Evolutionary conservation across 306 rosid species (phyloP), one percentile per base, ranked within the genome.

Genomic region (Cucurbita moschata): DNA sequence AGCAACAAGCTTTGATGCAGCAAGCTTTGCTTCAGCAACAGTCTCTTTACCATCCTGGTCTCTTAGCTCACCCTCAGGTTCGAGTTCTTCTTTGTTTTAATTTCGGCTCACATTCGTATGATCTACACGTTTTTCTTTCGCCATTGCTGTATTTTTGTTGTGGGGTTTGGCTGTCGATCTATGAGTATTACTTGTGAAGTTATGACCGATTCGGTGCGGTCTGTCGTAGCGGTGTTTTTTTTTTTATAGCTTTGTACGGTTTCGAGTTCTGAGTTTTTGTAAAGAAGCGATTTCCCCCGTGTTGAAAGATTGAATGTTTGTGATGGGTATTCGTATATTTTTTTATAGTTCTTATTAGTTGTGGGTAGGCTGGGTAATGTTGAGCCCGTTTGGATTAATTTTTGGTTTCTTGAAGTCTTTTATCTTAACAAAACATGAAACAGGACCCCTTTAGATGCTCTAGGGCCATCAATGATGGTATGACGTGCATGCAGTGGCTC

Each of bases 11-110:
- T 85, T 81, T 94, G 92, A 90, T 94, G 96, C 98, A 94, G 52
- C 98, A 94, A 76, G 97, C 98, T 78, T 90, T 94, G 69, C 89
- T 94, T 37, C 98, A 94, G 77, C 98, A 94, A 63, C 98, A 94
- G 55, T 87, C 98, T 73, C 88, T 94, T 78, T 94, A 94, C 81
- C 98, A 94, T 69, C 97, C 98, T 15, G 98, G 95, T 59, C 91
- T 94, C 53, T 35, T 94, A 43, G 98, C 98, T 87, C 96, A 97
- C 14, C 97, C 98, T 61, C 98, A 94, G 98, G 98, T 94, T 79
- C 77, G 63, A 35, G 43, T 72, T 63, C 72, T 62, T 38, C 47
- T 44, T 10, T 10, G 8, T 52, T 75, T 57, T 42, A 2, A 10
- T n/a, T 68, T 80, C 30, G 6, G 53, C 47, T 46, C 23, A 12